These are phyloP conservation scores for Fusarium goolgardi DNA, from an alignment of 2,329 filamentous ascomycete species.

Conservation along the genomic window DNA sequence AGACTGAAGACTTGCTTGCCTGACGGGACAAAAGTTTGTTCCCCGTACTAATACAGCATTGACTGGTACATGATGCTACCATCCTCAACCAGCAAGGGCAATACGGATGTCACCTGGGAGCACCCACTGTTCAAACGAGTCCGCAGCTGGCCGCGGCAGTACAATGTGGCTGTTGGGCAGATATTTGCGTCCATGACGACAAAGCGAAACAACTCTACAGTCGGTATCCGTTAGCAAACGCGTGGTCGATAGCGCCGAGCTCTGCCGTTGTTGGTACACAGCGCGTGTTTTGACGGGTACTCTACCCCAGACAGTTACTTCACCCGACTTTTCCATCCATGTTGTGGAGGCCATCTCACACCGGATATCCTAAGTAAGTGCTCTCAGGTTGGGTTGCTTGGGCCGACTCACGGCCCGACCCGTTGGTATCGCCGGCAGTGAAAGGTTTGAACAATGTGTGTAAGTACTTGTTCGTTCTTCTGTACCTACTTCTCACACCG, in stretches of 20 bases:
- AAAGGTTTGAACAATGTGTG: conserved; percentile 4
- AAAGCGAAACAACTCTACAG: conserved; percentile 21
- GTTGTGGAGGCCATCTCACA: conserved; percentile 26
- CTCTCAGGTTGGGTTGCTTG: conserved; percentile 19
- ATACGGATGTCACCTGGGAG: conserved; percentile 24
- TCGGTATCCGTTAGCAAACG: neutral
- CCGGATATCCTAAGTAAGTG: conserved; percentile 22
- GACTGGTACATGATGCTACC: conserved; percentile 21
- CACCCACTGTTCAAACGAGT: conserved; percentile 24
- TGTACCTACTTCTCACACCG: conserved; percentile 33
- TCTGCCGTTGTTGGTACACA: conserved; percentile 11
- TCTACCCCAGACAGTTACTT: conserved; percentile 22
- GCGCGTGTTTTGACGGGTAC: conserved; percentile 17
- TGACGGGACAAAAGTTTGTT: conserved; percentile 15
- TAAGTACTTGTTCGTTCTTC: conserved; percentile 1
- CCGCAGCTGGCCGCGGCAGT: conserved; percentile 24
- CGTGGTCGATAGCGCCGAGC: conserved; percentile 13
- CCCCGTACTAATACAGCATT: conserved; percentile 31
- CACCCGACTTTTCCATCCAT: conserved; percentile 16
- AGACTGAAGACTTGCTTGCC: conserved; percentile 12
- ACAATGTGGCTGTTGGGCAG: conserved; percentile 33
- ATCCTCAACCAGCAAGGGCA: conserved; percentile 23
- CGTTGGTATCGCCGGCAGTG: conserved; percentile 42
- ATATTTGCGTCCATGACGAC: conserved; percentile 30
- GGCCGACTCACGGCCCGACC: conserved; percentile 45